Base-by-base conservation (phyloP, 352 stramenopile species). In the Phytophthora lateralis region DNA sequence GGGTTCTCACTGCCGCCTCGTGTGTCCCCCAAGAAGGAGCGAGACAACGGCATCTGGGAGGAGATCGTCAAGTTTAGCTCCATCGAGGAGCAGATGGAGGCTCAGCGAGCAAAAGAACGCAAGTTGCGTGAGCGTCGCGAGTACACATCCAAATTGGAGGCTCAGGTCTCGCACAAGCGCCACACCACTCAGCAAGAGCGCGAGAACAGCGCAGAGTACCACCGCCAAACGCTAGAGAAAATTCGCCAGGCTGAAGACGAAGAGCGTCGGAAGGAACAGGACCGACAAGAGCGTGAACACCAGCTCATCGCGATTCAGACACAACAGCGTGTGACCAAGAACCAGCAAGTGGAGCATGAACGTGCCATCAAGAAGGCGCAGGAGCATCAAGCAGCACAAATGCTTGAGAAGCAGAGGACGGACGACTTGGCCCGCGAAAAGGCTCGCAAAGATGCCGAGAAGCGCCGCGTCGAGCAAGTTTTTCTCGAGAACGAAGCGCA, bases 11-110 rank as follows among this genome's bases (percentile, higher is more conserved):
- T 92, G 53, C 80, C 83, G 29, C 79, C 81, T 18, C 78, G 71
- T 17, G 78, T 70, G 14, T 91, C 81, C 10, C 80, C 83, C 2
- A 88, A 90, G 57, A 91, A 91, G 55, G 77, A 89, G n/a, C 85
- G 88, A 10, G 76, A 73, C 61, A 88, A 84, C 50, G 79, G 82
- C 26, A 92, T 94, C 38, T 94, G 85, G 85, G 82, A 92, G 46
- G 77, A 92, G 51, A 91, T 94, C 49, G 85, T 90, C 55, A 85
- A 92, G 72, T 92, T 85, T 55, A 77, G 76, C 44, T 87, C 77
- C 4, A 51, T 91, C 4, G 82, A 91, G 51, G 85, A 94, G 62
- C 69, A 81, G 49, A 56, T 76, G 8, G 85, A 94, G 30, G 78
- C 73, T 1, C 52, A 84, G 42, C 66, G 62, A 20, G 24, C 30